phyloP scores from a whole-genome alignment of 139 green algal genomes.

The Chlamydomonas applanata region DNA sequence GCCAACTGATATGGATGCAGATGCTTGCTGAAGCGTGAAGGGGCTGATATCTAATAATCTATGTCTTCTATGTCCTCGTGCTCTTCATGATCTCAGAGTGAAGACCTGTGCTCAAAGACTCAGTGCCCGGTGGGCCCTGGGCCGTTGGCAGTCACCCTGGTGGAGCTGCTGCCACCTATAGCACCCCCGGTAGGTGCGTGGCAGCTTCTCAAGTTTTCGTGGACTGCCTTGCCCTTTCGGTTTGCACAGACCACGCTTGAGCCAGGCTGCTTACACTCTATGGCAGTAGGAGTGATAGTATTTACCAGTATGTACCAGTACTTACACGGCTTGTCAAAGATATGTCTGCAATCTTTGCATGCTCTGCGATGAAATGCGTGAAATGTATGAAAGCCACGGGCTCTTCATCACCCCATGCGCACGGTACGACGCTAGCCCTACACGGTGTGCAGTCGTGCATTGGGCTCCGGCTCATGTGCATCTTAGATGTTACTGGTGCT shows the following conservation, averaged over 20 bases:
- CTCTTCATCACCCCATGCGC: not conserved
- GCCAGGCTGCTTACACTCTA: too few species aligned
- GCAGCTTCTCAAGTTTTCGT: not conserved
- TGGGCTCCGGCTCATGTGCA: not conserved
- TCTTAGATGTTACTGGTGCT: not conserved
- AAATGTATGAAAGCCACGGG: not conserved
- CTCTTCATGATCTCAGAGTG: slow-evolving; percentile 4
- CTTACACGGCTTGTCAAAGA: not conserved
- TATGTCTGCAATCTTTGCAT: not conserved
- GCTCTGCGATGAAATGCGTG: not conserved
- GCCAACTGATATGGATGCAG: not conserved
- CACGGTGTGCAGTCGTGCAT: not conserved
- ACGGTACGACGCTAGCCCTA: too few species aligned
- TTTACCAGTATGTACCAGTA: not conserved
- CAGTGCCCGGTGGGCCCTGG: slow-evolving; percentile 40
- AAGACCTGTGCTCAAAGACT: slow-evolving; percentile 55
- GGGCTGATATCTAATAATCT: not conserved
- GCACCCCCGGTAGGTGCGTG: slow-evolving; percentile 40
- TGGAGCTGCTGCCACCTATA: slow-evolving; percentile 51
- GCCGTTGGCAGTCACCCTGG: slow-evolving; percentile 27
- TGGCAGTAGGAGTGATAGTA: too few species aligned
- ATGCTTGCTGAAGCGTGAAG: not conserved
- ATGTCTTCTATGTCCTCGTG: too few species aligned
- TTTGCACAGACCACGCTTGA: too few species aligned
- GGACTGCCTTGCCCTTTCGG: too few species aligned